These are phyloP conservation scores for Potentilla sterilis DNA, from an alignment of 306 rosid species.

Conservation along the genomic window DNA sequence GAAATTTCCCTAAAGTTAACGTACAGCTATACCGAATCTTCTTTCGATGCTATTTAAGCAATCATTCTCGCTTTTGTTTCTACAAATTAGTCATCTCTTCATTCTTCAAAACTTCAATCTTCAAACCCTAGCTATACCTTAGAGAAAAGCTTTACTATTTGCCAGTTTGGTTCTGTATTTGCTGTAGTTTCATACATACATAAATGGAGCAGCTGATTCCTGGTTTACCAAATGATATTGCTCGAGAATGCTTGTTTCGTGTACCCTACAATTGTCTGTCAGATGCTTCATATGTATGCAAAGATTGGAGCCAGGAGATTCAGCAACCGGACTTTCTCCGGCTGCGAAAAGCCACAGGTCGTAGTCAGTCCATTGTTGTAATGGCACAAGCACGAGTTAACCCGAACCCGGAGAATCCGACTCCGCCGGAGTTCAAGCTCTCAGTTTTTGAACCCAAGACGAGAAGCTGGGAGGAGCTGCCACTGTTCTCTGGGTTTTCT, in stretches of 20 bases:
- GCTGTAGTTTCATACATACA: too few relatives aligned
- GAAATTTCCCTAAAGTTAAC: too few relatives aligned
- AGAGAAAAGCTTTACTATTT: too few relatives aligned
- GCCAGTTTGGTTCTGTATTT: too few relatives aligned
- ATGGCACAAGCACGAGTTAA: neutral
- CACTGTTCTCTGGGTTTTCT: neutral
- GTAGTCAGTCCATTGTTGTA: neutral
- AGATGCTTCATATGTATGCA: neutral
- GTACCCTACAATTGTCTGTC: neutral
- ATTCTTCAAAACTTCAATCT: too few relatives aligned
- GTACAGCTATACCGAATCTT: too few relatives aligned
- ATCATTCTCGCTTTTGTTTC: too few relatives aligned
- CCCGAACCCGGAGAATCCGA: neutral
- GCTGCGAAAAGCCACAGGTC: neutral
- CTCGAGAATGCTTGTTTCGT: constrained; percentile 1
- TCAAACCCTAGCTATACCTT: too few relatives aligned
- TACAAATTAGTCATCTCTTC: too few relatives aligned
- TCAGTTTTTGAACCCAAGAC: neutral
- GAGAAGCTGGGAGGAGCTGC: neutral
- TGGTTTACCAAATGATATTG: neutral
- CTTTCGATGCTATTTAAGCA: too few relatives aligned
- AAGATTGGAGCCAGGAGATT: constrained; percentile 1
- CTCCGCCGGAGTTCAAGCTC: constrained; percentile 3
- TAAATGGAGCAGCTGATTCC: neutral
- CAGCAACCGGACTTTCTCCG: neutral